Base-by-base conservation (phyloP, 176 grass and related monocot genomes). In the Saccharum spontaneum region DNA sequence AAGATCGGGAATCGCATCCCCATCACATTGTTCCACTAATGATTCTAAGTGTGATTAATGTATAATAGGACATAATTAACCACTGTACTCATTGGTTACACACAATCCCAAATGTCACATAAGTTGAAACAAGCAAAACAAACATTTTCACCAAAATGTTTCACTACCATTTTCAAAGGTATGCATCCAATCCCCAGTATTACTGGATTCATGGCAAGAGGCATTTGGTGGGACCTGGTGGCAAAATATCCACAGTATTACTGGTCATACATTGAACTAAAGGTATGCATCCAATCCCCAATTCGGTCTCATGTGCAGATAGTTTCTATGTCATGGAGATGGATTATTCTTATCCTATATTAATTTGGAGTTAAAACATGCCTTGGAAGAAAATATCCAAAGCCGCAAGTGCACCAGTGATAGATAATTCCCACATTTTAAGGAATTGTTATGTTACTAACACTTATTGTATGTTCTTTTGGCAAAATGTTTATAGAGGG, bases 191-290 rank as follows among this genome's bases (percentile, higher is more conserved):
- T n/a, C n/a, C n/a, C n/a, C n/a, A n/a, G n/a, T n/a, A n/a, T n/a
- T n/a, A n/a, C 86, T 99, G 43, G 97, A 99, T 78, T 99, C 97
- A 81, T 99, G 97, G 97, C 97, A 94, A 97, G 94, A 97, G 92
- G 97, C 97, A 89, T 99, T 99, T 88, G 97, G 93, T 79, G 96
- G 97, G n/a, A 43, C 90, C 94, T 85, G 90, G 94, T 86, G 90
- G 92, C 13, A 95, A 92, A 85, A n/a, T 88, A 94, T 79, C 97
- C 97, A 61, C 97, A 99, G 36, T 99, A 92, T 80, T 94, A 97
- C 41, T 97, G 88, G 88, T 81, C 97, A 60, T 99, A 97, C 40
- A 87, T 87, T 83, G 97, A 99, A 85, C 78, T 99, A 59, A 99
- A 94, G 90, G 94, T 93, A 76, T 13, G 62, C 33, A 28, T n/a